Evolutionary conservation across 768 basidiomycete species (phyloP), one percentile per base, ranked within the genome.

Genomic region (Agrocybe praecox): DNA sequence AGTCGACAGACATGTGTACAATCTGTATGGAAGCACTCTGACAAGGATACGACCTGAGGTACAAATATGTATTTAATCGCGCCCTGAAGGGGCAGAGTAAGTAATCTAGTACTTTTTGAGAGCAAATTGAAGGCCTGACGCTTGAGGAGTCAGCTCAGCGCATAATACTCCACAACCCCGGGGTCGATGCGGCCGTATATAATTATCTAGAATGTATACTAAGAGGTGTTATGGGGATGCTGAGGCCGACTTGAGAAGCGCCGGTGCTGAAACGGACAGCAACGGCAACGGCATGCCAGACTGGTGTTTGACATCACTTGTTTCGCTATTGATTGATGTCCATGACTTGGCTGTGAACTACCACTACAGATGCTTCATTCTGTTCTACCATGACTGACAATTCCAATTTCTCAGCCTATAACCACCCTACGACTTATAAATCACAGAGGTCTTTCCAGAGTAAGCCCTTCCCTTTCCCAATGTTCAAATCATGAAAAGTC

Each of bases 401-500:
- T 11, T 48, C 52, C 45, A 18, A 59, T 56, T 51, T 48, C 61
- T 18, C 48, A 45, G 14, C 36, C 46, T 63, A 67, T 67, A n/a
- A n/a, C n/a, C n/a, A n/a, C n/a, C n/a, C n/a, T n/a, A 5, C 26
- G 26, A 29, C 26, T 29, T 29, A 29, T 29, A 67, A 63, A 62
- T 56, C 65, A 62, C 57, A 24, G 29, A 53, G 51, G 34, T 48
- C 42, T 32, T 36, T 29, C 33, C 51, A 33, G 62, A 67, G 66
- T 64, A 59, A 17, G 53, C 50, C 26, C 44, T n/a, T 48, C 47
- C 26, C 43, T 56, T 56, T 57, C 42, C 57, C 59, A 34, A 60
- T 59, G 56, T 43, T 48, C 11, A 18, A 33, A 29, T 53, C 24
- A 75, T 74, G 72, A 72, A 73, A 55, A 70, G 62, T 40, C 70